phyloP scores from a whole-genome alignment of 139 green algal species.

The Coelastrella sp. region DNA sequence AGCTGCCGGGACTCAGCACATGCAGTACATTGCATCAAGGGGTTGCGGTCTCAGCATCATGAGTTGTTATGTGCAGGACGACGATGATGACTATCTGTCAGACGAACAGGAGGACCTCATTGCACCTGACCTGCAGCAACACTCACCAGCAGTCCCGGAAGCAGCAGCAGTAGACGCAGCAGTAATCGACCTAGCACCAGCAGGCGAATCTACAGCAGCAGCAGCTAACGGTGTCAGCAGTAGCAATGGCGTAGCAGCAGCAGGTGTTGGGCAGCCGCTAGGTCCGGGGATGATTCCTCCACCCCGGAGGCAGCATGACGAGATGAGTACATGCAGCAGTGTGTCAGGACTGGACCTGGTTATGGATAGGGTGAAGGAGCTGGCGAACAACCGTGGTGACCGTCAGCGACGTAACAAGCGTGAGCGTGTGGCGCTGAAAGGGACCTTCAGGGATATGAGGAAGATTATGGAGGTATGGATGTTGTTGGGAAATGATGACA shows the following conservation, averaged over 20 bases:
- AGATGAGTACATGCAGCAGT: constrained; percentile 31
- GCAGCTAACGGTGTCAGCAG: neutral
- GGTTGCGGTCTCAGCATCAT: too few species aligned
- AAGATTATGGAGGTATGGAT: constrained; percentile 49
- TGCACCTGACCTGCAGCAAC: too few species aligned
- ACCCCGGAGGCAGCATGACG: constrained; percentile 5
- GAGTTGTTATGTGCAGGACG: constrained; percentile 34
- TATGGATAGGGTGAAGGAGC: constrained; percentile 75
- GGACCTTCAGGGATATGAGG: constrained; percentile 75
- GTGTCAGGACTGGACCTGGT: constrained; percentile 68
- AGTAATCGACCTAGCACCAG: neutral
- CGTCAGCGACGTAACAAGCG: constrained; percentile 64
- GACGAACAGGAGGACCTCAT: constrained; percentile 6
- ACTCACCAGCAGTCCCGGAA: neutral
- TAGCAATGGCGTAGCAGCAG: neutral
- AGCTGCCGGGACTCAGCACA: too few species aligned
- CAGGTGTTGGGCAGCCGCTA: constrained; percentile 21
- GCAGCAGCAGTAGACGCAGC: neutral
- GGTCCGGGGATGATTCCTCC: neutral
- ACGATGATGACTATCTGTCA: constrained; percentile 7
- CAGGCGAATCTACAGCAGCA: neutral
- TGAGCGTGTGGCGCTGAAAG: constrained; percentile 60
- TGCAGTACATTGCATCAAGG: too few species aligned
- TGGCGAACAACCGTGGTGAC: constrained; percentile 81
- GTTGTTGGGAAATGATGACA: too few species aligned